Base-by-base conservation (phyloP, 2,329 filamentous ascomycete species). In the Geosmithia flava region DNA sequence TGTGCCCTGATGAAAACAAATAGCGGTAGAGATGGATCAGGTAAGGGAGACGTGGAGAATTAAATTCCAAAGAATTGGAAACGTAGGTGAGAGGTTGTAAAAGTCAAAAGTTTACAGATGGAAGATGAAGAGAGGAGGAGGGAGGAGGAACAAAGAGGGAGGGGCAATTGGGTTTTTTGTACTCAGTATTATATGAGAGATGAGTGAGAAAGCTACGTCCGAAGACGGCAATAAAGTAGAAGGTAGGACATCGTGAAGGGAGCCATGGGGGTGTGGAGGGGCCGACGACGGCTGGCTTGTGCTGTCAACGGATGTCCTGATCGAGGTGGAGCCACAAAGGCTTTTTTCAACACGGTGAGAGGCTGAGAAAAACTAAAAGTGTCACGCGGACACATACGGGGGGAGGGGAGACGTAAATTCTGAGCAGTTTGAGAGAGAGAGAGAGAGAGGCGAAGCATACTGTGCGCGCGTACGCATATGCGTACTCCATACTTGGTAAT, bases 241-340 rank as follows among this genome's bases (percentile, higher is more conserved):
- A 37, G 33, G 33, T 37, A 37, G 15, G 33, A 37, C 33, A 37
- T 37, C 33, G 33, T 37, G 33, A 37, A 37, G 33, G 33, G 33
- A 37, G 33, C 11, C 33, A 3, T 11, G 15, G 11, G 15, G 33
- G 33, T 13, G 33, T 11, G 33, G 11, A 13, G 33, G 33, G 33
- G 33, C 33, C 33, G 33, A 37, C 33, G 33, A 11, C 33, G 33
- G 33, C 33, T 37, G 33, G 33, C 33, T 37, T 37, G 11, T 37
- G 33, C 33, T 37, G 33, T 37, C 40, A 7, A 42, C 43, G 43
- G 43, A 44, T 44, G 43, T 44, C 43, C 43, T 44, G 43, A 44
- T 44, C 43, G 43, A 44, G 43, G 20, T 44, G 27, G 43, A 44
- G 15, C 27, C 17, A 11, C 17, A 19, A 42, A 42, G 19, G 16